Percentiles rank a stretch among this genome's conserved stretches.
These are phyloP conservation scores for Linnemannia zychae DNA, from an alignment of 192 early-diverging fungal genomes.

Conservation along the genomic window DNA sequence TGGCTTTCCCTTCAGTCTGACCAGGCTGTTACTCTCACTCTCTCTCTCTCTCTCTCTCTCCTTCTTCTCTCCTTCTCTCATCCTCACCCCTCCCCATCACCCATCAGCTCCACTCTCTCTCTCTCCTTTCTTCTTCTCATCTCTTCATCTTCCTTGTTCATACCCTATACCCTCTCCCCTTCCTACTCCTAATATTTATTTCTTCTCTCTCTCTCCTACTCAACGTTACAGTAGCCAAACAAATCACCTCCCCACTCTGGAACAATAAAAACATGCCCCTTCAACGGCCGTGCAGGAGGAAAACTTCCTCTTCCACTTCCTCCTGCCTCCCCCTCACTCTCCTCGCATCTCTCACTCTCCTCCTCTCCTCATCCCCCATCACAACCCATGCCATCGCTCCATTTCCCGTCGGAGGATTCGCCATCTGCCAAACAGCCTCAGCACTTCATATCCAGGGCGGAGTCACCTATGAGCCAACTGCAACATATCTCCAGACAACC, in stretches of 20 bases:
- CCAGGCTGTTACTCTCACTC: background rate
- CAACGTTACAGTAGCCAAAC: background rate
- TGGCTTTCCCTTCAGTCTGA: background rate
- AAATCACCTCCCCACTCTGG: background rate
- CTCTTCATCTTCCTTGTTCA: background rate
- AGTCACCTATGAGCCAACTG: conserved; percentile 21
- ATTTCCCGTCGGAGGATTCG: conserved; percentile 47
- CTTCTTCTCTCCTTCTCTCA: background rate
- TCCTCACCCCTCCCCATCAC: background rate
- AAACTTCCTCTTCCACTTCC: background rate
- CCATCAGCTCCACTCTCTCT: background rate
- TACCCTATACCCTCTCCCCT: background rate
- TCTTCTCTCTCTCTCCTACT: background rate
- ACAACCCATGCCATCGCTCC: background rate
- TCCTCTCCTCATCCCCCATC: background rate
- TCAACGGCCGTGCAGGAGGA: background rate
- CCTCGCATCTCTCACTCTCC: background rate
- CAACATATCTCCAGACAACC: conserved; percentile 31
- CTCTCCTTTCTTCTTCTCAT: background rate
- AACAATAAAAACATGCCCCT: background rate
- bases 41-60: background rate
- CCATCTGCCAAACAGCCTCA: conserved; percentile 33
- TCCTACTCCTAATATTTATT: background rate
- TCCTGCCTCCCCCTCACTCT: background rate
- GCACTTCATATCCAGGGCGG: conserved; percentile 49